Evolutionary conservation across 306 rosid genomes (phyloP), one percentile per base, ranked within the genome.

Genomic region (Coriaria nepalensis): DNA sequence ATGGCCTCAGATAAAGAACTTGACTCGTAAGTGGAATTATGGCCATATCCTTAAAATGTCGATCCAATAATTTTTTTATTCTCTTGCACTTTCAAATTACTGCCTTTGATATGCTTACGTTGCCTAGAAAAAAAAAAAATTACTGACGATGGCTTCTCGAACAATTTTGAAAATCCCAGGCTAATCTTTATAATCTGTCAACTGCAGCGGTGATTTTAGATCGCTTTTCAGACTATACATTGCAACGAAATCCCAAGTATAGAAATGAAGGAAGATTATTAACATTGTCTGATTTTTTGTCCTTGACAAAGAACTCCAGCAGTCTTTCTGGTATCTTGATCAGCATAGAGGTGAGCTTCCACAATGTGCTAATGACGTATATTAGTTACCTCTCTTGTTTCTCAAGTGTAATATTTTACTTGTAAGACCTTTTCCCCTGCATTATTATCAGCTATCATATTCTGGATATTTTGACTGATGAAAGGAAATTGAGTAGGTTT

Each of bases 241-340:
- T 92, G 73, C 37, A 3, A 58, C 75, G 98, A 59, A 92, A 86
- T 67, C 93, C 96, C 59, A 55, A 11, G 59, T 4, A 2, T 65
- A 62, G 42, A 56, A 65, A 10, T 34, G 57, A 37, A 10, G 96
- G 98, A 44, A 40, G 8, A 1, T 62, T 77, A 62, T 1, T 78
- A 32, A 54, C 82, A 12, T 64, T 92, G 53, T 61, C 86, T 10
- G 87, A 85, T 4, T 92, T 92, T 73, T 67, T 92, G 78, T 62
- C 73, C 45, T 59, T 92, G 77, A 58, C 96, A 45, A 82, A 79
- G 73, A 78, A 64, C 13, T 49, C 71, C 2, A 59, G 72, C 45
- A 73, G 93, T 63, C 81, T 92, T 55, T 58, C 79, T 7, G 94
- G 94, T 52, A 60, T 92, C 62, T 35, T 76, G 62, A 75, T 92